phyloP scores from a whole-genome alignment of 345 rosid genomes.

The Linum tenue region DNA sequence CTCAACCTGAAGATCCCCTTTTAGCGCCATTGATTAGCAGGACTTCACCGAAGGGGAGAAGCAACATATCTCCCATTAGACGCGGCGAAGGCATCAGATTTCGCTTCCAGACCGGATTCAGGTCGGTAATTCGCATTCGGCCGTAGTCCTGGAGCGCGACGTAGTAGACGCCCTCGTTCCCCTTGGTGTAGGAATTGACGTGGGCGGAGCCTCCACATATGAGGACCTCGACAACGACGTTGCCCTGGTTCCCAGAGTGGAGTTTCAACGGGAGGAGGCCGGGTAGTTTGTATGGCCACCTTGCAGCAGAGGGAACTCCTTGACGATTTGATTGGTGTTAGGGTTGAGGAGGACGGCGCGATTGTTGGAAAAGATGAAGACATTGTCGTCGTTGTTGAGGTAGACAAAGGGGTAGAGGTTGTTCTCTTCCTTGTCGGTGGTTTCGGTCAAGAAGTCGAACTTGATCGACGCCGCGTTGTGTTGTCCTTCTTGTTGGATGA shows the following conservation, averaged over 20 bases:
- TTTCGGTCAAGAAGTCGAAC: constrained; percentile 53
- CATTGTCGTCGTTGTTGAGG: constrained; percentile 68
- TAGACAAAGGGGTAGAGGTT: too few relatives aligned
- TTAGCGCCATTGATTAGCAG: constrained; percentile 62
- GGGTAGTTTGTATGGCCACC: constrained; percentile 85
- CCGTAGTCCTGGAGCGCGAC: constrained; percentile 53
- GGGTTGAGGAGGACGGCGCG: constrained; percentile 59
- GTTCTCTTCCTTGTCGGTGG: constrained; percentile 40
- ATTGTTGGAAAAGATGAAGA: constrained; percentile 68
- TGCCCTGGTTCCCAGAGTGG: too few relatives aligned
- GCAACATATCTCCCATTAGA: constrained; percentile 62
- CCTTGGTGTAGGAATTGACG: constrained; percentile 25
- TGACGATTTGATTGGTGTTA: constrained; percentile 31
- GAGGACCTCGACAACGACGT: constrained; percentile 39
- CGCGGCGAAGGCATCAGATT: too few relatives aligned
- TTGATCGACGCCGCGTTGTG: too few relatives aligned
- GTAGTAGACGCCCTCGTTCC: constrained; percentile 19
- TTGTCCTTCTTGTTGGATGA: too few relatives aligned
- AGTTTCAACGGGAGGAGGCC: too few relatives aligned
- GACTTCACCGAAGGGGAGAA: constrained; percentile 65
- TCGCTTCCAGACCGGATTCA: too few relatives aligned
- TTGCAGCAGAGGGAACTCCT: constrained; percentile 53
- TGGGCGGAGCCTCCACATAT: constrained; percentile 50
- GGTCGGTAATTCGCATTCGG: too few relatives aligned
- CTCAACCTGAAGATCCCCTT: constrained; percentile 61